These are phyloP conservation scores for Lentinus polychrous DNA, from an alignment of 1,284 basidiomycete species.

Conservation along the genomic window DNA sequence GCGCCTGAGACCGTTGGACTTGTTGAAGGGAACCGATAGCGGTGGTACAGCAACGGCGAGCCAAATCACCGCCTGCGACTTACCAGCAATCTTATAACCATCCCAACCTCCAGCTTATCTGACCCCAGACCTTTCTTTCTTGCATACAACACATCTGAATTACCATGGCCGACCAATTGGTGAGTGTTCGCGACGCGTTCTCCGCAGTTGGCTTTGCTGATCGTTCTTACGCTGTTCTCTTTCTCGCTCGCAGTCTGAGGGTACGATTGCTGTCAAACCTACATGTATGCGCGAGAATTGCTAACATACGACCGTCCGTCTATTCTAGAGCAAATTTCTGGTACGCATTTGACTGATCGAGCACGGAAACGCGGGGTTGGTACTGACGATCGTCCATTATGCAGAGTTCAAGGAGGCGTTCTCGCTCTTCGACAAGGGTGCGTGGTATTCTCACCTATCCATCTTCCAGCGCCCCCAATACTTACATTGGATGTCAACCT, in stretches of 20 bases:
- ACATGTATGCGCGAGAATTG: constrained; percentile 7
- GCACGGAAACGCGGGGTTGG: background rate
- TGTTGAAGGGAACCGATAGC: background rate
- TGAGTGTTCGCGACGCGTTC: constrained; percentile 30
- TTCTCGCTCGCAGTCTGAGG: constrained; percentile 47
- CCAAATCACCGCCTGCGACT: constrained; percentile 10
- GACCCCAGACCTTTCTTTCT: constrained; percentile 1
- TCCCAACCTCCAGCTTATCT: constrained; percentile 7
- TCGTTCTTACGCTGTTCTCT: background rate
- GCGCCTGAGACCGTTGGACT: constrained; percentile 4
- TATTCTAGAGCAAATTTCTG: constrained; percentile 58
- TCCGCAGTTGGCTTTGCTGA: constrained; percentile 2
- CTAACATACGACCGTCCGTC: constrained; percentile 13
- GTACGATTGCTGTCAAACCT: constrained; percentile 32
- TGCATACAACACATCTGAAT: constrained; percentile 4
- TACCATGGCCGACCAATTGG: constrained; percentile 63
- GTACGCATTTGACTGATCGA: constrained; percentile 29
- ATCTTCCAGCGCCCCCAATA: constrained; percentile 19
- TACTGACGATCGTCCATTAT: constrained; percentile 9
- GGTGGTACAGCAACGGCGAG: background rate
- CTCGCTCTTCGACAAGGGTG: constrained; percentile 90
- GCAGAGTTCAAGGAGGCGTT: constrained; percentile 88
- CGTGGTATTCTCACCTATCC: constrained; percentile 21
- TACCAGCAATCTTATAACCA: constrained; percentile 11
- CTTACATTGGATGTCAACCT: background rate